Base-by-base conservation (phyloP, 2,329 filamentous ascomycete genomes). In the Alternaria tenuissima region DNA sequence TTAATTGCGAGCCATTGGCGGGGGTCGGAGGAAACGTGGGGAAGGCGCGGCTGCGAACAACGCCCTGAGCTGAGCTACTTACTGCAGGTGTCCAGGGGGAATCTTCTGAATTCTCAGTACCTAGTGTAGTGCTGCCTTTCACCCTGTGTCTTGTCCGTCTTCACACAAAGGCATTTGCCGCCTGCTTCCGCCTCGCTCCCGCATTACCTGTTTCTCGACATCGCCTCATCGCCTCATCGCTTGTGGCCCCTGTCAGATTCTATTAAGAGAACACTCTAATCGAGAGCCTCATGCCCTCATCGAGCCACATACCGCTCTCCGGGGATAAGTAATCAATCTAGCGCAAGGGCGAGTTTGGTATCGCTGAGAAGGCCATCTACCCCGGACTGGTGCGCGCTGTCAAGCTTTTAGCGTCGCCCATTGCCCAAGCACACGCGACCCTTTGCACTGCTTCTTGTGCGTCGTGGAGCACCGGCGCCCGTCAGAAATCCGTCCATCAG, bases 21-120 rank as follows among this genome's bases (percentile, higher is more conserved):
- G 59, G 61, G 59, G 59, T 63, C 65, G 67, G 70, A 64, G 66
- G 51, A 70, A 66, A 65, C 72, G 70, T 76, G 73, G 74, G 72
- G 72, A 73, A 71, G 62, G 63, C 64, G 59, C 71, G 59, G 53
- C 39, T 47, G 54, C 51, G 55, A 57, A 28, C 12, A 26, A 57
- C 39, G 44, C 14, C 46, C 46, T 36, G 32, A 26, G 46, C 14
- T 14, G 32, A 26, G 46, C 14, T 14, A 38, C 8, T 28, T 56
- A 11, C 22, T 36, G 7, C 48, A 8, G 16, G 3, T 36, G 32
- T 39, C 48, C 5, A 48, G 9, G 34, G 34, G 32, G 6, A 36
- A 18, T 30, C 11, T 34, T 12, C 34, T 9, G 9, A n/a, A 49
- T 8, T 24, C 30, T 12, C 14, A n/a, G 36, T 26, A n/a, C 46